phyloP scores from a whole-genome alignment of 2,329 filamentous ascomycete species.

The Alternaria incomplexa region DNA sequence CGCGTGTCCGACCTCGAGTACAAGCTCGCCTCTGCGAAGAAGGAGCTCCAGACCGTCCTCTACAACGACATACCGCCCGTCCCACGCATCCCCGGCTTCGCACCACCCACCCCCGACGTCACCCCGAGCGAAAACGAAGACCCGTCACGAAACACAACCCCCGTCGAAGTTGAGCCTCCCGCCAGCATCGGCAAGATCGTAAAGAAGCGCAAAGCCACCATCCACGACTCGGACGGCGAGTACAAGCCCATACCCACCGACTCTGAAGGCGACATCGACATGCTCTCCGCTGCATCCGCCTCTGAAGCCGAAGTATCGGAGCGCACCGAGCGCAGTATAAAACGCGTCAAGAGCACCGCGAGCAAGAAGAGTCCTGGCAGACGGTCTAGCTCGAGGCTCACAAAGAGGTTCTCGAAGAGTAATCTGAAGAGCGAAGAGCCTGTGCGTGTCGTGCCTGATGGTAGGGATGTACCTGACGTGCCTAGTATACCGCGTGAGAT shows the following conservation, averaged over 20 bases:
- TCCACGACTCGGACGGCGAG: slow-evolving; percentile 32
- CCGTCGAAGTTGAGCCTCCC: slow-evolving; percentile 14
- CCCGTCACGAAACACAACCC: slow-evolving; percentile 18
- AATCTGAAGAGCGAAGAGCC: slow-evolving; percentile 22
- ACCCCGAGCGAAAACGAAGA: slow-evolving; percentile 34
- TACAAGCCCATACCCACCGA: slow-evolving; percentile 38
- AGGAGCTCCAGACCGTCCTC: slow-evolving; percentile 59
- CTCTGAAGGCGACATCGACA: slow-evolving; percentile 26
- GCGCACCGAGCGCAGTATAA: slow-evolving; percentile 14
- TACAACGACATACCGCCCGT: slow-evolving; percentile 50
- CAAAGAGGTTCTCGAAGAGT: slow-evolving; percentile 19
- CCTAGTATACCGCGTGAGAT: slow-evolving; percentile 29
- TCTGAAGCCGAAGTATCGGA: slow-evolving; percentile 23
- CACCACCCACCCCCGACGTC: slow-evolving; percentile 34
- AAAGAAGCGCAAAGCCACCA: slow-evolving; percentile 49
- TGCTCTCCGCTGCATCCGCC: slow-evolving; percentile 8
- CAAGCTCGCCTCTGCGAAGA: slow-evolving; percentile 62
- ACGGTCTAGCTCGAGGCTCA: slow-evolving; percentile 18
- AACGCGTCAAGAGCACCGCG: slow-evolving; percentile 14
- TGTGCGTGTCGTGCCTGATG: slow-evolving; percentile 38
- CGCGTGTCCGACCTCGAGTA: slow-evolving; percentile 66
- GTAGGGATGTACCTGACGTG: slow-evolving; percentile 19
- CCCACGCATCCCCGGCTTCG: slow-evolving; percentile 43
- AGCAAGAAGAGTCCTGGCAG: slow-evolving; percentile 21
- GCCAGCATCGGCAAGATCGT: slow-evolving; percentile 28